These are phyloP conservation scores for Neonectria faginata DNA, from an alignment of 2,329 filamentous ascomycete genomes.

Conservation along the genomic window DNA sequence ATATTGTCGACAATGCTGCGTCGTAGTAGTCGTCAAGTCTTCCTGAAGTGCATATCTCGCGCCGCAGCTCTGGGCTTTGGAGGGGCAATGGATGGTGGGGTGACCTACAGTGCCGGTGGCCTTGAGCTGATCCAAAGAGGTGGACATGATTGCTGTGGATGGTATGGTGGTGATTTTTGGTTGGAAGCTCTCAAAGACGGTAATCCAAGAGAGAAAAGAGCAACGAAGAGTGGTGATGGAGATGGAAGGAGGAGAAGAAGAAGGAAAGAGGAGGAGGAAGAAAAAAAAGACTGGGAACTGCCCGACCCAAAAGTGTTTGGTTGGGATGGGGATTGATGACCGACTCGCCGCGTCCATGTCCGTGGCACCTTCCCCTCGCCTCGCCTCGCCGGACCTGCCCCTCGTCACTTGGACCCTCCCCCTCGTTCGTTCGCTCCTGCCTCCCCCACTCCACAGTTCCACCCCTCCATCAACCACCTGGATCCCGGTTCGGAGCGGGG, in stretches of 20 bases:
- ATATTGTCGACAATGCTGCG: not conserved
- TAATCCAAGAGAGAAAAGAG: conserved; percentile 22
- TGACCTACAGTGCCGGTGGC: conserved; percentile 90
- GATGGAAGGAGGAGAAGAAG: conserved; percentile 27
- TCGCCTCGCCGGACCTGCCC: conserved; percentile 28
- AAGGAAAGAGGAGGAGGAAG: conserved; percentile 26
- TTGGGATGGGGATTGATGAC: conserved; percentile 26
- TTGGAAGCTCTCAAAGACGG: conserved; percentile 23
- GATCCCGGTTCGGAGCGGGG: conserved; percentile 35
- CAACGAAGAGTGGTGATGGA: conserved; percentile 11
- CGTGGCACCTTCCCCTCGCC: conserved; percentile 17
- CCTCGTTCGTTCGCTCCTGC: conserved; percentile 35
- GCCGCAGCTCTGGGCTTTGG: conserved; percentile 40
- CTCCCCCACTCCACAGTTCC: conserved; percentile 29
- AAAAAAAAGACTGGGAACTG: conserved; percentile 40
- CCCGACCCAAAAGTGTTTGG: conserved; percentile 38
- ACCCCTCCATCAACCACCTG: conserved; percentile 17
- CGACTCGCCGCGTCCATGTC: conserved; percentile 33
- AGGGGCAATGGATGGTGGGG: conserved; percentile 48
- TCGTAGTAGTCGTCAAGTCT: not conserved
- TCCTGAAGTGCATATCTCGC: conserved; percentile 24
- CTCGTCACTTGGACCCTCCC: conserved; percentile 36
- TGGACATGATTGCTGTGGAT: conserved; percentile 71
- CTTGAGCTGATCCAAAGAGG: conserved; percentile 97
- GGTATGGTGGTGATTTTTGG: conserved; percentile 29